Evolutionary conservation across 1,284 basidiomycete species (phyloP), one percentile per base, ranked within the genome.

Genomic region (Athelia psychrophila): DNA sequence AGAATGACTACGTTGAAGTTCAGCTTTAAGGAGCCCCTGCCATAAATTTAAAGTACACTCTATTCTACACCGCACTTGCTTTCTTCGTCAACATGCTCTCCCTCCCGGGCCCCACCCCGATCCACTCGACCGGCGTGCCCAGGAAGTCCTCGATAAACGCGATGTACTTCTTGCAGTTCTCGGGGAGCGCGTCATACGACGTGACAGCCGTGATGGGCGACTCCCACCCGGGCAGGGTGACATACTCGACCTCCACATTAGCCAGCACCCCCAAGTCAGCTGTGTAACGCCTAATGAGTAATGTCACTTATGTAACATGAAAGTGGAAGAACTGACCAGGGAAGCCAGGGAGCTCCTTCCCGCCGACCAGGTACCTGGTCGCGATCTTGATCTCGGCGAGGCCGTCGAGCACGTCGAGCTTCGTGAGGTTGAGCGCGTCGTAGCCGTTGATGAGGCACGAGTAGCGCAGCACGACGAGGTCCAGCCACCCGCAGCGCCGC

Each of bases 381-480:
- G 81, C 95, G 27, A 99, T 78, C 74, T 96, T 93, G 78, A 99
- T 91, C 74, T 96, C 92, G 1, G 82, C 70, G 42, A 99, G 79
- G 49, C 80, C 75, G 63, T 98, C 95, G 40, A 99, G 79, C 15
- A 99, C 79, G 63, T 99, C 96, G 53, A 99, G 84, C 71, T 99
- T 99, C 56, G 96, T 99, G 60, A 99, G 78, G 74, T 99, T 99
- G 60, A 98, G 77, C 52, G 76, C 70, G 62, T 96, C 94, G 73
- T 98, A 99, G 42, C 96, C 96, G 72, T 99, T 99, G 80, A 99
- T 93, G 58, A 93, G 74, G 65, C 80, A 86, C 24, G 96, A 98
- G 72, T 98, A 91, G 66, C 86, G 88, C 79, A 98, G 82, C 51
- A 98, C 94, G 54, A 98, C 93, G 20, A 98, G 79, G 72, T 99